Evolutionary conservation across 2,329 filamentous ascomycete genomes (phyloP), one percentile per base, ranked within the genome.

Genomic region (Clarireedia hainanense): DNA sequence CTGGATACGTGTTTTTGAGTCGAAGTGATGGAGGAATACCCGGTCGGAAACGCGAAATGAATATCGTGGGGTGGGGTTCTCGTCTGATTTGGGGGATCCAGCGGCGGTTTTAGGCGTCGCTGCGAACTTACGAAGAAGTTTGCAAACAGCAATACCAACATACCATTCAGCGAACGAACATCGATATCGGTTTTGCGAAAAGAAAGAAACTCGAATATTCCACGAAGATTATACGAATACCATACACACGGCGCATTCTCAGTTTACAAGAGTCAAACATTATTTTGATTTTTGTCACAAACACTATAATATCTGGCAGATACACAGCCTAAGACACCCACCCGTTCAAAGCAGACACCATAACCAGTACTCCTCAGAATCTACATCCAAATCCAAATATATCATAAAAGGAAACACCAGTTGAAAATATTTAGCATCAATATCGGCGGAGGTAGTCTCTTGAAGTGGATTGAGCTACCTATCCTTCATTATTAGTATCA

Each of bases 11-110:
- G 24, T 39, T 24, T 9, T 14, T 12, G 4, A 39, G 3, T 20
- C 34, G 43, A 60, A 55, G 57, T 45, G 1, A 61, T 52, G 54
- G 17, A 43, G 6, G 30, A 62, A 61, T 64, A 51, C 61, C 61
- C 61, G 64, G 61, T 66, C 63, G 65, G 63, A 64, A 24, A 7
- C 43, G 23, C 47, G 50, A 26, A 3, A 1, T 5, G 23, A 50
- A 20, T 26, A 12, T 42, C 15, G 15, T 1, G 24, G 14, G n/a
- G 3, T 12, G 17, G 5, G 3, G 9, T 36, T 46, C 20, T 54
- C 34, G 37, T 34, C 45, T 7, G 6, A 48, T 48, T 17, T 42
- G 12, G 12, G 24, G 24, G 6, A 10, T n/a, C 23, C 37, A 39
- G 12, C 7, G 2, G 6, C 24, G 27, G 10, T 3, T 17, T 49